phyloP scores from a whole-genome alignment of 805 yeast species.

The Ogataea pini region DNA sequence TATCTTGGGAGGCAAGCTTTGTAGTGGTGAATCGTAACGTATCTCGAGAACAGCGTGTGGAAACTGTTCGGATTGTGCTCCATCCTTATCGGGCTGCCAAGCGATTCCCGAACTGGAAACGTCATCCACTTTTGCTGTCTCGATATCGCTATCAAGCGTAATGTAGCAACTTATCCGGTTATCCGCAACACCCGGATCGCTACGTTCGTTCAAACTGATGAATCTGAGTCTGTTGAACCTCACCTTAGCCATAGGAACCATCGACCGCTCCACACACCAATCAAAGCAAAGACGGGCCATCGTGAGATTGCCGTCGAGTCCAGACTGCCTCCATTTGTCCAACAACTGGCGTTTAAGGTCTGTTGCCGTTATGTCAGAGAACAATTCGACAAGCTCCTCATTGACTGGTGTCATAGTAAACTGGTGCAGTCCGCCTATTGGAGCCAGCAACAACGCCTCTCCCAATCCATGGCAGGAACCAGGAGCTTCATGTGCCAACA shows the following conservation, averaged over 20 bases:
- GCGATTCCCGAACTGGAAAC: conserved; percentile 6
- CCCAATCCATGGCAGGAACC: conserved; percentile 1
- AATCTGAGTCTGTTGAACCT: conserved; percentile 31
- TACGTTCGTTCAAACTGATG: conserved; percentile 18
- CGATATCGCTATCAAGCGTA: conserved; percentile 33
- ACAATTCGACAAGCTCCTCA: conserved; percentile 19
- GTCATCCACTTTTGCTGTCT: conserved; percentile 11
- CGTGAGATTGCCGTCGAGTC: conserved; percentile 31
- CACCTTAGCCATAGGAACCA: conserved; percentile 32
- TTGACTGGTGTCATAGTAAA: conserved; percentile 34
- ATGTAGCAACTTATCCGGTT: conserved; percentile 32
- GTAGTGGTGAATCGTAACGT: conserved; percentile 41
- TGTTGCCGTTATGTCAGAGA: conserved; percentile 16
- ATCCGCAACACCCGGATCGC: not conserved
- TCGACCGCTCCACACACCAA: conserved; percentile 34
- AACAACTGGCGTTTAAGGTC: conserved; percentile 20
- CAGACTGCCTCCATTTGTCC: conserved; percentile 24
- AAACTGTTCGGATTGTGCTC: conserved; percentile 28
- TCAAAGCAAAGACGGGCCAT: conserved; percentile 35
- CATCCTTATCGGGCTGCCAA: conserved; percentile 17
- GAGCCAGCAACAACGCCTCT: conserved; percentile 37
- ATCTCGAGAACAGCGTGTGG: conserved; percentile 54
- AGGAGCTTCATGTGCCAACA: conserved; percentile 9
- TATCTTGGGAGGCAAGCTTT: conserved; percentile 39
- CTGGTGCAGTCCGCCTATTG: conserved; percentile 45